Percentiles rank a stretch among this genome's conserved stretches.
Conservation (phyloP, 345 rosid genomes). For the Kandelia obovata region DNA sequence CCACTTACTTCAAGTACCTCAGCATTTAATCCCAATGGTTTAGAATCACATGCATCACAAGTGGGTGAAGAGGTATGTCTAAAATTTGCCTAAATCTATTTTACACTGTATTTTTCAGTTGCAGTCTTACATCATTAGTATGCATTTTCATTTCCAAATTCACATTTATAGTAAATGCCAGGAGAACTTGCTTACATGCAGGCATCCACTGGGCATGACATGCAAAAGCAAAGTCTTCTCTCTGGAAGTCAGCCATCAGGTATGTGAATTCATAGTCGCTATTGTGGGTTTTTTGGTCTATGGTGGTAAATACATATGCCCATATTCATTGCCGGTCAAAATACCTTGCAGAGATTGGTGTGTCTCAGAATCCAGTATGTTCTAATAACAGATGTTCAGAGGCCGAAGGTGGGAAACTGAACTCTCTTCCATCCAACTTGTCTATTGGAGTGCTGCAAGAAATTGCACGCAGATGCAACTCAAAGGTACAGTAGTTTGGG, state of each 20-base stretch:
- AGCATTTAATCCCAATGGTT: slow-evolving; percentile 38
- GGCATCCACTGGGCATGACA: slow-evolving; percentile 41
- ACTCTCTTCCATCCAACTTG: slow-evolving; percentile 57
- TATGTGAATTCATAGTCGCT: slow-evolving; percentile 19
- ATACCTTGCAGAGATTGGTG: slow-evolving; percentile 53
- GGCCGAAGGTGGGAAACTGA: slow-evolving; percentile 58
- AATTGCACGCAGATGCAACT: slow-evolving; percentile 87
- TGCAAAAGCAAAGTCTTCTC: slow-evolving; percentile 41
- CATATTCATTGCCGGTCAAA: slow-evolving; percentile 22
- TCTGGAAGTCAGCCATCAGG: slow-evolving; percentile 52
- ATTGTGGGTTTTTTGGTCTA: not conserved
- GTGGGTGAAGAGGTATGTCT: slow-evolving; percentile 64
- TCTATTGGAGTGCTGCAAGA: slow-evolving; percentile 78
- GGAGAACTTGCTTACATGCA: slow-evolving; percentile 24
- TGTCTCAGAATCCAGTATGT: slow-evolving; percentile 45
- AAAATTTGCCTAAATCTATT: slow-evolving; percentile 9
- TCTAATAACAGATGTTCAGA: slow-evolving; percentile 51
- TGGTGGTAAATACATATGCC: not conserved
- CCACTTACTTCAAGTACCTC: slow-evolving; percentile 37
- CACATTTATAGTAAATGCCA: not conserved
- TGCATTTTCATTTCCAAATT: too few relatives aligned
- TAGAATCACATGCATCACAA: slow-evolving; percentile 41
- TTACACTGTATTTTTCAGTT: slow-evolving; percentile 1
- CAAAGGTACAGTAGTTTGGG: slow-evolving; percentile 49
- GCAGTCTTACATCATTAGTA: not conserved